Base-by-base conservation (phyloP, 1,284 basidiomycete species). In the Vanrija pseudolonga region DNA sequence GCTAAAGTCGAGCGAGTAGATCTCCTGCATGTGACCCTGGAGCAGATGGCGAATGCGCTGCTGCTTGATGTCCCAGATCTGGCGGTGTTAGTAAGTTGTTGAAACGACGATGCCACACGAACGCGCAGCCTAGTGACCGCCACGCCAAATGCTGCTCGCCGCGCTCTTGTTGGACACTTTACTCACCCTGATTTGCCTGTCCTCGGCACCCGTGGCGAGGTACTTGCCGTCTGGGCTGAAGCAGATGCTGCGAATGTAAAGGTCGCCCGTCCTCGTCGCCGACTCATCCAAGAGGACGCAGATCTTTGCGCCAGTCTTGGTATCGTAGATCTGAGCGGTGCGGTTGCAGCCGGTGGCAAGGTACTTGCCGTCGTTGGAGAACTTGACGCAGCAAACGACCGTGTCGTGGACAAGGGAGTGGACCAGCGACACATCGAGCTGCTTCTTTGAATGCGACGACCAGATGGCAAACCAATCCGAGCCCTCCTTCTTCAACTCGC, bases 401-500 rank as follows among this genome's bases (percentile, higher is more conserved):
- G 89, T 94, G 73, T 96, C 91, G 73, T 98, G 95, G 68, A 86
- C 85, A 32, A 98, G 79, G 1, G 89, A 96, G 74, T 98, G 91
- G 19, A 93, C 86, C 52, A 98, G 77, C 45, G 80, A 80, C n/a
- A 98, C 90, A 72, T 98, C 92, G 53, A 96, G 78, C 55, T 84
- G 82, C 47, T 86, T 81, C 77, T 91, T 89, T 20, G 80, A 84
- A 66, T 88, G 87, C 15, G 89, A 87, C 72, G 92, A 96, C 80
- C 92, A 97, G 50, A 96, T 84, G 18, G 90, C 92, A 67, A 94
- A 89, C 95, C 95, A 98, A 75, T 98, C 96, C 37, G 80, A 79
- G 0, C 92, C 94, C 72, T 93, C 89, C 75, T 89, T 90, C 65
- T 82, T 83, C 51, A 81, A 67, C 45, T 81, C 81, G 45, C 77